These are phyloP conservation scores for Acacia confusa DNA, from an alignment of 306 rosid species.

Conservation along the genomic window DNA sequence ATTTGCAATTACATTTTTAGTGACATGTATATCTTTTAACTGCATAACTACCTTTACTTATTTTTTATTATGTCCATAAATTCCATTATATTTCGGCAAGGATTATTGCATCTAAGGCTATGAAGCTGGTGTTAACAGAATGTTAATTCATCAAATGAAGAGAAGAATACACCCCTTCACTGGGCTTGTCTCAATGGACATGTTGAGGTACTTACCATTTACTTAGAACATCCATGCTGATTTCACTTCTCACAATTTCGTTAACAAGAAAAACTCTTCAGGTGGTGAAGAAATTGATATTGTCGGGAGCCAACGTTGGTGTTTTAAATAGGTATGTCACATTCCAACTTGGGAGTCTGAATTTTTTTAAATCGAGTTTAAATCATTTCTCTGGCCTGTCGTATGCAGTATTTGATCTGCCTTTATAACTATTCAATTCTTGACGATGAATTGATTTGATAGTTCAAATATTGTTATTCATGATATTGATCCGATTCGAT, in stretches of 20 bases:
- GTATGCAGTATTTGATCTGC: background rate
- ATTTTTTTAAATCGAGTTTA: background rate
- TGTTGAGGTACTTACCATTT: conserved; percentile 54
- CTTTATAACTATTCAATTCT: background rate
- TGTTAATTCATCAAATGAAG: conserved; percentile 68
- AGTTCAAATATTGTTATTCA: too few relatives aligned
- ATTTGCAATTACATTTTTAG: background rate
- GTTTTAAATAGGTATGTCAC: conserved; percentile 63
- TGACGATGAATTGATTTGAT: too few relatives aligned
- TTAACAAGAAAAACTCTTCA: conserved; percentile 28
- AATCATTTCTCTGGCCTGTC: background rate
- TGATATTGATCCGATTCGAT: too few relatives aligned
- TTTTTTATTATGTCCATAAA: background rate
- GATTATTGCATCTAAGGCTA: background rate
- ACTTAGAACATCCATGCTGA: background rate
- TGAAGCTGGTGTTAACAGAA: conserved; percentile 47
- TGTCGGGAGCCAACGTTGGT: conserved; percentile 74
- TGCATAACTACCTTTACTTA: background rate
- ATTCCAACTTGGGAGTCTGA: background rate
- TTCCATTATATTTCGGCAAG: background rate
- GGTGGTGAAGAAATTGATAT: conserved; percentile 87
- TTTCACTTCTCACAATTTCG: conserved; percentile 17
- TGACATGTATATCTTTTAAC: background rate
- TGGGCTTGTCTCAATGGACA: conserved; percentile 99
- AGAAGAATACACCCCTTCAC: conserved; percentile 85